Evolutionary conservation across 257 asterid genomes (phyloP).

Genomic region (Solanum chilense): DNA sequence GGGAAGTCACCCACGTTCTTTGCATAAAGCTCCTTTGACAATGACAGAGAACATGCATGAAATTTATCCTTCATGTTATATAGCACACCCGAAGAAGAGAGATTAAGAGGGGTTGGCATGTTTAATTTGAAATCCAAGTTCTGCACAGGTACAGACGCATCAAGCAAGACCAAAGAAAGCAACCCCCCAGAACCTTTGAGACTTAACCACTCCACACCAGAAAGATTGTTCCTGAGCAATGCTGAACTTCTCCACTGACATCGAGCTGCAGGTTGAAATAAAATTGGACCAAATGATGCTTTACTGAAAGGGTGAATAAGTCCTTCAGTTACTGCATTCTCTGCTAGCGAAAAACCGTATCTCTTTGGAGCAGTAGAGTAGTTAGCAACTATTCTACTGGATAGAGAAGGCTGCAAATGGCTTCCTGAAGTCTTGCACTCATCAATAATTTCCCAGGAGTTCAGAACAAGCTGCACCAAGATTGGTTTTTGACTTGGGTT

Average conservation of each 20-base stretch:
- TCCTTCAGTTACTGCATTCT: conserved; percentile 74
- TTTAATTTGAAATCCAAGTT: conserved; percentile 56
- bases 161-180: conserved; percentile 52
- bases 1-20: conserved; percentile 82
- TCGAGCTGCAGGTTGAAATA: conserved; percentile 73
- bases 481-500: conserved; percentile 69
- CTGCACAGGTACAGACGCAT: conserved; percentile 43
- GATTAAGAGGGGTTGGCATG: conserved; percentile 21
- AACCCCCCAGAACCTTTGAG: conserved; percentile 76
- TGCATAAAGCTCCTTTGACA: conserved; percentile 56
- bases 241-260: conserved; percentile 90
- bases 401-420: conserved; percentile 35
- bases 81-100: conserved; percentile 27
- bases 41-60: conserved; percentile 38
- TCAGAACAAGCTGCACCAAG: conserved; percentile 65
- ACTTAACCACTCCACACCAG: conserved; percentile 87
- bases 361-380: conserved; percentile 42
- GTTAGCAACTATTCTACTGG: conserved; percentile 30
- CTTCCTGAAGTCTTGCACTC: conserved; percentile 45
- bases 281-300: conserved; percentile 71
- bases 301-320: conserved; percentile 47
- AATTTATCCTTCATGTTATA: conserved; percentile 16
- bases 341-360: conserved; percentile 76
- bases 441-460: conserved; percentile 58
- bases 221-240: conserved; percentile 69